phyloP scores from a whole-genome alignment of 2,329 filamentous ascomycete genomes.

The Dactylellina cionopaga region DNA sequence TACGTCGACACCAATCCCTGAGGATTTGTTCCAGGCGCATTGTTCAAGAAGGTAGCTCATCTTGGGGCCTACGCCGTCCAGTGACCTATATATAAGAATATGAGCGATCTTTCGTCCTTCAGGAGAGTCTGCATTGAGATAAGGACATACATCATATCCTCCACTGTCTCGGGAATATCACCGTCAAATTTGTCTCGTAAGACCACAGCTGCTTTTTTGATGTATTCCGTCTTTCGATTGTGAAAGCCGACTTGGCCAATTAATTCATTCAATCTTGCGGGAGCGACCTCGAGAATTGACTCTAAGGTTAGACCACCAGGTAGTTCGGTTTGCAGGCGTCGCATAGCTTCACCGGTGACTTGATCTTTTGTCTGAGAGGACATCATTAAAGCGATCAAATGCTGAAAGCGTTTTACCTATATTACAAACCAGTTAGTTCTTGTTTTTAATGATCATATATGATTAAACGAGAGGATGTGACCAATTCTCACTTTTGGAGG shows the following conservation, averaged over 20 bases:
- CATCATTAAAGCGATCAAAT: conserved; percentile 86
- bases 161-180: conserved; percentile 82
- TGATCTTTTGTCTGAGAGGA: conserved; percentile 94
- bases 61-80: conserved; percentile 82
- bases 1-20: conserved; percentile 91
- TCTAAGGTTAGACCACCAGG: conserved; percentile 74
- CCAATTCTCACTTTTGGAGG: conserved; percentile 59
- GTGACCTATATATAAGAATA: conserved; percentile 12
- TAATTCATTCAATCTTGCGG: conserved; percentile 73
- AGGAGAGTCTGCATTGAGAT: no score
- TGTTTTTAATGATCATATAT: background rate
- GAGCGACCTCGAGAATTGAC: conserved; percentile 78
- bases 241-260: conserved; percentile 91
- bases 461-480: background rate
- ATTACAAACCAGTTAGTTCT: background rate
- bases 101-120: background rate
- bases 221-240: conserved; percentile 89
- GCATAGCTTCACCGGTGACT: conserved; percentile 85
- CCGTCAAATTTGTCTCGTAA: conserved; percentile 74
- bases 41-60: conserved; percentile 92
- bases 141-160: conserved; percentile 78
- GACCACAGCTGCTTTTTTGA: conserved; percentile 78
- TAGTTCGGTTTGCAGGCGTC: conserved; percentile 78
- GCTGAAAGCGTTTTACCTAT: conserved; percentile 79
- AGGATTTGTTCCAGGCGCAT: conserved; percentile 74